phyloP scores from a whole-genome alignment of 2,329 filamentous ascomycete species.

The Corynespora cassiicola region DNA sequence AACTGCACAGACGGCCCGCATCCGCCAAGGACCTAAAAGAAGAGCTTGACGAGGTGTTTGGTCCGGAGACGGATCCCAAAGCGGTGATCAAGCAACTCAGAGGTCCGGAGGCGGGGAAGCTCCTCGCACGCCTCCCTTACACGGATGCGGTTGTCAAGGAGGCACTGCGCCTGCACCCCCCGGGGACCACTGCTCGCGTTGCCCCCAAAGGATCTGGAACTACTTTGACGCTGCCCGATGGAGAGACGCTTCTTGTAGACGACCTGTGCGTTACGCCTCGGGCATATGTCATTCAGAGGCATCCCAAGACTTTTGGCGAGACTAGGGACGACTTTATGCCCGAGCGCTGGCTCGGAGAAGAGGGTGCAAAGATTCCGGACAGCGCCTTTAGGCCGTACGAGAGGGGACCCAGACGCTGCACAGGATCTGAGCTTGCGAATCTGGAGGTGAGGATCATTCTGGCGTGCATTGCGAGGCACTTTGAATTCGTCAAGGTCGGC shows the following conservation, averaged over 20 bases:
- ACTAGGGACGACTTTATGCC: slow-evolving; percentile 29
- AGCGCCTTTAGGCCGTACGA: slow-evolving; percentile 61
- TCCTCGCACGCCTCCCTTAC: slow-evolving; percentile 48
- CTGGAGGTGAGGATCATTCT: slow-evolving; percentile 59
- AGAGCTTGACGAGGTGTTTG: slow-evolving; percentile 31
- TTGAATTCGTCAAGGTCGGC: slow-evolving; percentile 48
- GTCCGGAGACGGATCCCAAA: slow-evolving; percentile 7
- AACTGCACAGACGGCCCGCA: slow-evolving; percentile 25
- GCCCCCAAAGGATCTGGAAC: slow-evolving; percentile 15
- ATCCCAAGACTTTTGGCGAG: slow-evolving; percentile 20
- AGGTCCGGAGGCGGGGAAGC: slow-evolving; percentile 2
- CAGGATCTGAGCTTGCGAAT: slow-evolving; percentile 61
- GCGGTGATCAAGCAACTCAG: slow-evolving; percentile 2
- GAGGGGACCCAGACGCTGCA: slow-evolving; percentile 60
- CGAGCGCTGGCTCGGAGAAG: slow-evolving; percentile 20
- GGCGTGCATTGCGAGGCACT: slow-evolving; percentile 54
- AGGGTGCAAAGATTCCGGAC: slow-evolving; percentile 36
- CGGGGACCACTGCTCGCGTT: slow-evolving; percentile 22
- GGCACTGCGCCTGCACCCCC: slow-evolving; percentile 50
- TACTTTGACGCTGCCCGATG: slow-evolving; percentile 14
- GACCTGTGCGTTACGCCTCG: slow-evolving; percentile 15
- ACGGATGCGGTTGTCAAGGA: slow-evolving; percentile 52
- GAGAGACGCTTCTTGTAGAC: slow-evolving; percentile 15
- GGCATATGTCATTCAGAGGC: slow-evolving; percentile 22
- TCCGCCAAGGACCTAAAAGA: slow-evolving; percentile 16